Percentiles rank a stretch among this genome's conserved stretches.
phyloP scores from a whole-genome alignment of 441 rosid genomes.

The Gossypium trilobum region DNA sequence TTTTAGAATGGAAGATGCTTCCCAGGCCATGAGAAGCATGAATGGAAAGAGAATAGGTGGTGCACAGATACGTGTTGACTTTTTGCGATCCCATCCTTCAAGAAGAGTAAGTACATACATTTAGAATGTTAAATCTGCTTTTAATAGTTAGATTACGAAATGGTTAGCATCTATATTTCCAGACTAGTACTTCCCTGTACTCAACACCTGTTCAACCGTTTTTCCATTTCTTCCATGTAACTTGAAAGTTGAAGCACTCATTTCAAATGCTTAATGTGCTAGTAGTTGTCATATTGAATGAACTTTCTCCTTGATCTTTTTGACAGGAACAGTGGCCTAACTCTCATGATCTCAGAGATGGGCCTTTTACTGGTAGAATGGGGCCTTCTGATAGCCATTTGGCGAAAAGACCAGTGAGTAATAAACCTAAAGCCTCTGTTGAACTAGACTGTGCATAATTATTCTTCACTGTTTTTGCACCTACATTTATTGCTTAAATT shows the following conservation, averaged over 20 bases:
- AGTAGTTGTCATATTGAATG: background rate
- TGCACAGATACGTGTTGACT: conserved; percentile 84
- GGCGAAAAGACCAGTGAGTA: conserved; percentile 50
- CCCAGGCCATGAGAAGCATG: conserved; percentile 66
- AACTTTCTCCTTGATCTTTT: conserved; percentile 16
- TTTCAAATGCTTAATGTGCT: background rate
- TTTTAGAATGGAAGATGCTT: conserved; percentile 56
- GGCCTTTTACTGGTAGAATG: conserved; percentile 28
- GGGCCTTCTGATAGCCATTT: conserved; percentile 29
- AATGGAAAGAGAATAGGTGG: conserved; percentile 71
- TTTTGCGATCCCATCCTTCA: conserved; percentile 55
- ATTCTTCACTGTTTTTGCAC: background rate
- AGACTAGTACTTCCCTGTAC: background rate
- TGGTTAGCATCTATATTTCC: background rate
- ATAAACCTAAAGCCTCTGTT: conserved; percentile 12
- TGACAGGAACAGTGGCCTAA: conserved; percentile 54
- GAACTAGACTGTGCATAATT: background rate
- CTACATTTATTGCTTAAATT: background rate
- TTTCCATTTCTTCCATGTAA: background rate
- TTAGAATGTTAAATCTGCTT: conserved; percentile 9
- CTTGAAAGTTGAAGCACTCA: background rate
- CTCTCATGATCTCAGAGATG: conserved; percentile 44
- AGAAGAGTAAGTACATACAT: conserved; percentile 54
- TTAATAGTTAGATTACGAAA: background rate
- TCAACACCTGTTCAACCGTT: background rate